phyloP scores from a whole-genome alignment of 192 early-diverging fungal species.

The Rhizoclosmatium globosum region DNA sequence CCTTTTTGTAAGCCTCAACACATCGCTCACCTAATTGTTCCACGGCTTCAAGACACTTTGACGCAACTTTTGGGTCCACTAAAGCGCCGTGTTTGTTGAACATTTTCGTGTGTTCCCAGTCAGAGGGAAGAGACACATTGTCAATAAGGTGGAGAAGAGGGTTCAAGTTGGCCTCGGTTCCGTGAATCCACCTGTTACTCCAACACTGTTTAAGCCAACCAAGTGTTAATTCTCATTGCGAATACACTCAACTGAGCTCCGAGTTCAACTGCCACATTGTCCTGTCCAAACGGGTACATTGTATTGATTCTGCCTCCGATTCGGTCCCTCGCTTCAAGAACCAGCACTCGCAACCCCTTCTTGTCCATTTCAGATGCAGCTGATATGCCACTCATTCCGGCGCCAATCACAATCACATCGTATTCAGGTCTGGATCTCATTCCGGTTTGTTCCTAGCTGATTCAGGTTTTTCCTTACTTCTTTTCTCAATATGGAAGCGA shows the following conservation, averaged over 20 bases:
- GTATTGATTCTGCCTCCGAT: conserved; percentile 18
- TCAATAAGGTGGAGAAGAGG: neutral
- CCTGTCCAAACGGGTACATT: neutral
- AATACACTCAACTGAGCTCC: conserved; percentile 1
- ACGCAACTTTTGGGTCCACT: neutral
- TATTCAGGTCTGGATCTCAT: neutral
- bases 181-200: conserved; percentile 10
- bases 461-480: too few relatives aligned
- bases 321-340: conserved; percentile 15
- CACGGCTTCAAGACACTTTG: neutral
- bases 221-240: neutral
- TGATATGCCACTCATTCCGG: conserved; percentile 18
- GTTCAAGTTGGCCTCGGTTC: neutral
- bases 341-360: conserved; percentile 10
- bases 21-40: neutral
- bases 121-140: neutral
- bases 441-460: too few relatives aligned
- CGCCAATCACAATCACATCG: conserved; percentile 12
- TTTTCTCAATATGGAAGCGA: too few relatives aligned
- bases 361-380: conserved; percentile 3
- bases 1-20: neutral
- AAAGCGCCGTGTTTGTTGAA: neutral
- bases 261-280: neutral
- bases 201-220: too few relatives aligned
- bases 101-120: neutral